Conservation (phyloP, 257 asterid genomes). For the Sherardia arvensis region DNA sequence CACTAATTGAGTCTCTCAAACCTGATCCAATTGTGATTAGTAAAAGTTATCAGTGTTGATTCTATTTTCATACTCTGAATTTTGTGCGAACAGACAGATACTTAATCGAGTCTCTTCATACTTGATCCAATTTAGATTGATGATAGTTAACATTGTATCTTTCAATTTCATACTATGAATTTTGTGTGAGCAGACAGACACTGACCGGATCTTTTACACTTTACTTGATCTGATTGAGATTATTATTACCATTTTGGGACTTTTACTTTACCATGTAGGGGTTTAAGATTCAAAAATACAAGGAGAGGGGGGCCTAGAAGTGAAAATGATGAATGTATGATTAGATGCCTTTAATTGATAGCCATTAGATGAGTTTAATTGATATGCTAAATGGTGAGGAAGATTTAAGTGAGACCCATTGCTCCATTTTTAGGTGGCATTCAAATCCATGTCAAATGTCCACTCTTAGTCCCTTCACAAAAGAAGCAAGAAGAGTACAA, state of each 20-base stretch:
- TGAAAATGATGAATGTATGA: neutral
- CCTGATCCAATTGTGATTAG: too few species aligned
- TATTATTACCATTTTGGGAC: neutral
- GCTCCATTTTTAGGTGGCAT: neutral
- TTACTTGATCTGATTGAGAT: neutral
- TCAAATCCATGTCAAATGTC: constrained; percentile 5
- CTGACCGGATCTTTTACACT: too few species aligned
- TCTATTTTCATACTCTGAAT: neutral
- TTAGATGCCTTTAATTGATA: neutral
- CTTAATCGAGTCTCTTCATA: too few species aligned
- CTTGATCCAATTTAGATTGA: too few species aligned
- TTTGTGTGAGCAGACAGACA: neutral
- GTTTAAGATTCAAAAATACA: neutral
- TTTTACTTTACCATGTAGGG: neutral
- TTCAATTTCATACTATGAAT: neutral
- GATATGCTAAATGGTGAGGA: neutral
- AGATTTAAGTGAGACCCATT: constrained; percentile 4
- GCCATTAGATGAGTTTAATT: neutral
- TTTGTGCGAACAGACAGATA: neutral
- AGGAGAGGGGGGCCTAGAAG: neutral
- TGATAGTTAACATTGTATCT: neutral
- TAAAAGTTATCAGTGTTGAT: too few species aligned
- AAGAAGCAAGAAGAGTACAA: neutral
- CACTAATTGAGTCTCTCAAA: too few species aligned
- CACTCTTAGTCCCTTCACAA: constrained; percentile 1